These are phyloP conservation scores for Logfia minima DNA, from an alignment of 129 eudicot genomes.

Conservation along the genomic window DNA sequence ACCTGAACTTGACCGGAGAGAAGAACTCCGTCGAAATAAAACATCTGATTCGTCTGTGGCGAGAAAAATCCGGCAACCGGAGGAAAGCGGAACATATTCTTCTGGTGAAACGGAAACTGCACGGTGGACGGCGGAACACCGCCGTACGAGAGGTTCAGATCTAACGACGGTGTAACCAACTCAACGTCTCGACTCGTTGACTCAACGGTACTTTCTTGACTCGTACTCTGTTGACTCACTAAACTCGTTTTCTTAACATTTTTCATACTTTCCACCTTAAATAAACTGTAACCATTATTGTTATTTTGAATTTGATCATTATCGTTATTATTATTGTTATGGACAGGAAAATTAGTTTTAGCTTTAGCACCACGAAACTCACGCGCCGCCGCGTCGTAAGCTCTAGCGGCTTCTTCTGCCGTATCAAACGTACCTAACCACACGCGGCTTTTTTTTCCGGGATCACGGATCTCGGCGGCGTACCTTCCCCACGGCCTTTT, in stretches of 20 bases:
- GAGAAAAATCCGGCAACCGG: conserved; percentile 35
- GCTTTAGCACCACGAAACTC: conserved; percentile 46
- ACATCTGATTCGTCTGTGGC: conserved; percentile 31
- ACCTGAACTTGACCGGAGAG: conserved; percentile 18
- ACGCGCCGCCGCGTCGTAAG: conserved; percentile 47
- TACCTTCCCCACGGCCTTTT: conserved; percentile 47
- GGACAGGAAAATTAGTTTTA: conserved; percentile 26
- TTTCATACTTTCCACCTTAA: neutral
- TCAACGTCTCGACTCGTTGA: conserved; percentile 28
- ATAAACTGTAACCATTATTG: neutral
- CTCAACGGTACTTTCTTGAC: conserved; percentile 39
- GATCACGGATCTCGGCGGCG: conserved; percentile 49
- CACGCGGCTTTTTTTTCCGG: conserved; percentile 40
- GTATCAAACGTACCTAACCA: conserved; percentile 47
- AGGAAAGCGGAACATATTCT: conserved; percentile 18
- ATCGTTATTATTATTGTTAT: neutral
- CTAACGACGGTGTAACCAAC: conserved; percentile 24
- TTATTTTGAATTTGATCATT: neutral
- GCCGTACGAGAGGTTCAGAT: conserved; percentile 30
- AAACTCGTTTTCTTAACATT: conserved; percentile 11
- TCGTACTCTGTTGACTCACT: conserved; percentile 30
- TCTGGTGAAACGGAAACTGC: conserved; percentile 23
- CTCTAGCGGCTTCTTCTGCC: conserved; percentile 44
- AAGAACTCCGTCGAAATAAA: conserved; percentile 24
- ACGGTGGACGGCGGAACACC: conserved; percentile 12